phyloP scores from a whole-genome alignment of 345 rosid species.

The Rhodamnia argentea region DNA sequence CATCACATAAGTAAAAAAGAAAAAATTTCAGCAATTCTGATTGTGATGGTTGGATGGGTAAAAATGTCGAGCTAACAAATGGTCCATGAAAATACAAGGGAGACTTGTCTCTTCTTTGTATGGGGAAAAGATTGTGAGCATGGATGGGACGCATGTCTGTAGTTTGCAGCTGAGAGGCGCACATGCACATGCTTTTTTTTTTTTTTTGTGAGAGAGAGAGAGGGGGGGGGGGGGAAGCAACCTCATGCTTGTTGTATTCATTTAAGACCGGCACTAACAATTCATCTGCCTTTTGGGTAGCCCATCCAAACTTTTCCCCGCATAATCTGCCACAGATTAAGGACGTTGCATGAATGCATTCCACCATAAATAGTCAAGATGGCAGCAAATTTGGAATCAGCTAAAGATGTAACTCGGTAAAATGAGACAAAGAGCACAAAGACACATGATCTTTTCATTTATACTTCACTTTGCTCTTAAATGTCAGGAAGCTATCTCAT shows the following conservation, averaged over 20 bases:
- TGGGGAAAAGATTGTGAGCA: background rate
- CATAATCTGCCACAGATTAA: conserved; percentile 47
- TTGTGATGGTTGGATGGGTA: background rate
- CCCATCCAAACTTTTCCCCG: conserved; percentile 96
- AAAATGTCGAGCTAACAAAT: background rate
- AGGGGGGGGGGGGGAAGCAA: conserved; percentile 1
- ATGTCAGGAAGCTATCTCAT: background rate
- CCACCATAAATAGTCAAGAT: background rate
- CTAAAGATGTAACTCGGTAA: background rate
- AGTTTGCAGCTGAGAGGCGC: background rate
- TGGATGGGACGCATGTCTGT: background rate
- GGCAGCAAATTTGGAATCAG: background rate
- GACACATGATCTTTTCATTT: background rate
- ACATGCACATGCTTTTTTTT: background rate
- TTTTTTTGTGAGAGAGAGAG: background rate
- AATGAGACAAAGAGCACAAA: background rate
- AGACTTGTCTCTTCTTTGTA: background rate
- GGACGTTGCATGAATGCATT: background rate
- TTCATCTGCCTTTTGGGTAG: conserved; percentile 68
- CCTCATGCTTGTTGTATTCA: conserved; percentile 90
- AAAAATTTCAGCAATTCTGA: background rate
- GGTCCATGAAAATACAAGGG: background rate
- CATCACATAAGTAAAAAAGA: conserved; percentile 2
- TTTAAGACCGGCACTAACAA: conserved; percentile 78
- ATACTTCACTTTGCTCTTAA: background rate